Base-by-base conservation (phyloP, 169 alveolate species). In the Theileria parva region DNA sequence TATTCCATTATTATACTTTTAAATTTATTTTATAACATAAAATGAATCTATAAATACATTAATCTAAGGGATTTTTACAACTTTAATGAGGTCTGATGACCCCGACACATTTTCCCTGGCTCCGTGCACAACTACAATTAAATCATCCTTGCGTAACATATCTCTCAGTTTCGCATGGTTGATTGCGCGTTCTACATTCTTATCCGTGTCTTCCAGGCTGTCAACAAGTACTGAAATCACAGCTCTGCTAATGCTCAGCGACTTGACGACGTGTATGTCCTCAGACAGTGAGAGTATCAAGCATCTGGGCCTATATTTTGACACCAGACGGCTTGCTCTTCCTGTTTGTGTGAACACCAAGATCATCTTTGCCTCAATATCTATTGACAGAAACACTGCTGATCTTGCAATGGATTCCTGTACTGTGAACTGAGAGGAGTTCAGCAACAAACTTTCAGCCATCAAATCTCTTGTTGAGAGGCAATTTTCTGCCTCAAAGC, bases 301-400 rank as follows among this genome's bases (percentile, higher is more conserved):
- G 73, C 92, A 89, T 61, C 85, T 84, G 25, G 99, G 99, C 68
- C 99, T 93, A 91, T 97, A 98, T 92, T 97, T 97, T 50, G 99
- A 95, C 28, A 98, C 94, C 67, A 94, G 83, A 67, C 99, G 94
- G 13, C 99, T 99, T 13, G 99, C 96, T 75, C 91, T 94, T 17
- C 99, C 99, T 0, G 99, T 95, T 59, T 96, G 98, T 12, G 99
- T 97, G 77, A 97, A 92, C 15, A 98, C 97, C 48, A 98, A 89
- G 71, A 98, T 97, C 23, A 96, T 89, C 34, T 92, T 79, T 5
- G 98, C 97, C 64, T 89, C 89, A 53, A 95, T 86, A 48, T 94
- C 96, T 75, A 94, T 93, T 19, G 96, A 95, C 48, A 94, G 89
- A 57, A 92, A 93, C 13, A 95, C 97, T 21, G 98, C 98, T 63